A percentile compares a stretch with the other conserved stretches of the same genome.
Evolutionary conservation across 2,329 filamentous ascomycete genomes (phyloP).

Genomic region (Xylariales sp.): DNA sequence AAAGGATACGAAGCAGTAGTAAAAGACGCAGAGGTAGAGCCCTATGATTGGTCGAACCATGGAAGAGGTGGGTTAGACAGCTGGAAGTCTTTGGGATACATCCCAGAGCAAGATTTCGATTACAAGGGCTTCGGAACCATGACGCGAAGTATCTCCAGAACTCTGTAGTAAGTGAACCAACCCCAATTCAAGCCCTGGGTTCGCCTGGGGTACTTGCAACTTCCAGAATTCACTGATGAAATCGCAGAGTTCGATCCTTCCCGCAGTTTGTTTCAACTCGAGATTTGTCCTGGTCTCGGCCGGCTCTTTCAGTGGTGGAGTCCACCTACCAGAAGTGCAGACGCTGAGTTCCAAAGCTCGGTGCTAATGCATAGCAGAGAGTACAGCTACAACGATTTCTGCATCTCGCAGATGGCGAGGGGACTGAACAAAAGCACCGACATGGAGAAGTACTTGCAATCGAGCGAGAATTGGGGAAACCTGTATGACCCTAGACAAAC

Average conservation of each 20-base stretch:
- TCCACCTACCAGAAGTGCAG: too few species aligned
- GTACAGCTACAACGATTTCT: slow-evolving; percentile 75
- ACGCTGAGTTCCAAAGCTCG: too few species aligned
- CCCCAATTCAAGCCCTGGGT: neutral
- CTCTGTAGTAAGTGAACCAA: slow-evolving; percentile 36
- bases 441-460: slow-evolving; percentile 52
- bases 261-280: too few species aligned
- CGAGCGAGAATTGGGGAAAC: slow-evolving; percentile 63
- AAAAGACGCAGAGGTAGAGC: slow-evolving; percentile 68
- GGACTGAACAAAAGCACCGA: slow-evolving; percentile 51
- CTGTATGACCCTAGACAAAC: slow-evolving; percentile 57
- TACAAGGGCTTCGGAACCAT: slow-evolving; percentile 61
- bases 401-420: slow-evolving; percentile 58
- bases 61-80: slow-evolving; percentile 66
- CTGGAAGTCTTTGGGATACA: slow-evolving; percentile 69
- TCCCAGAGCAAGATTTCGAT: slow-evolving; percentile 61
- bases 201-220: neutral
- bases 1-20: slow-evolving; percentile 66
- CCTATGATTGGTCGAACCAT: slow-evolving; percentile 64
- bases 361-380: too few species aligned
- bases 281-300: too few species aligned
- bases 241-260: too few species aligned
- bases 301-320: too few species aligned
- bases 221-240: neutral
- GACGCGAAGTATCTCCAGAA: slow-evolving; percentile 67